Evolutionary conservation across 2,329 filamentous ascomycete genomes (phyloP), one percentile per base, ranked within the genome.

Genomic region (Sphaerulina vaccinii): DNA sequence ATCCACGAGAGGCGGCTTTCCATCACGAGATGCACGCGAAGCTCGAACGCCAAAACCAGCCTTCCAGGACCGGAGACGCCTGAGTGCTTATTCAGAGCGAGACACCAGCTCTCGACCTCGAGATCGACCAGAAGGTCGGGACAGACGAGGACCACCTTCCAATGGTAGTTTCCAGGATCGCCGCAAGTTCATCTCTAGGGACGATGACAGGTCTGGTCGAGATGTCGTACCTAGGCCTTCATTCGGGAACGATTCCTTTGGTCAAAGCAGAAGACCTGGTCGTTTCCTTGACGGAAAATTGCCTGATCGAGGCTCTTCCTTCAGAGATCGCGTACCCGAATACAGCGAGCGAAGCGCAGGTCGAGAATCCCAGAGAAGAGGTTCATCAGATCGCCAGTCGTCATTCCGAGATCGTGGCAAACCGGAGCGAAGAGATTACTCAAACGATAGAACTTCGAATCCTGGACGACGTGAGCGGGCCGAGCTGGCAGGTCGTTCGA

Each of bases 11-110:
- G 43, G 35, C 10, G 7, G 38, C 18, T 21, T 37, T 36, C 22
- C 47, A 29, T 22, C 51, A 23, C 39, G 44, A 22, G 24, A 40
- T 22, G 36, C 45, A n/a, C 45, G 36, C 21, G 36, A 49, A 10
- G 27, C 24, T 4, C 35, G 49, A 39, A 22, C 23, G 15, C 29
- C 40, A 11, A 41, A 36, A 23, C 23, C 38, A 19, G 32, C 18
- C 10, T 13, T 16, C 11, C 23, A 49, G 19, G 45, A 49, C 23
- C 45, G 45, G 15, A 39, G 45, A 27, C 45, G 45, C 11, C 19
- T 49, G 36, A 49, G 45, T 41, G 45, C 45, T 23, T 49, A 49
- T 16, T 24, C 32, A 32, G 29, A 38, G 7, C 29, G 19, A 22
- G 45, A 18, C 23, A 36, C 22, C 24, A 36, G 22, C 2, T 32